A percentile compares a stretch with the other conserved stretches of the same genome.
Conservation (phyloP, 257 asterid genomes). For the Cruciata laevipes region DNA sequence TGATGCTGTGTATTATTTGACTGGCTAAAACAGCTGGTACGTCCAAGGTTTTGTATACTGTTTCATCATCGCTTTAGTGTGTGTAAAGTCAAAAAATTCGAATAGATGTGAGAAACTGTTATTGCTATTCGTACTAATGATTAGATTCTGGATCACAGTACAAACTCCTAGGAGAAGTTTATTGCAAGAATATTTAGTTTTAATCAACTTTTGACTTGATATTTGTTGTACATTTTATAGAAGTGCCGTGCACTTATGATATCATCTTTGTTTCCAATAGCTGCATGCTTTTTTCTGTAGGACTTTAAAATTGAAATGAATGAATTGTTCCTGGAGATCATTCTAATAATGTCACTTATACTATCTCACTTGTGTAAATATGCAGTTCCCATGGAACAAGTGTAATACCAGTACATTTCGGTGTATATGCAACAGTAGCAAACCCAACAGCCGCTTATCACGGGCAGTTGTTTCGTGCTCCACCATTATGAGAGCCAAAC, state of each 20-base stretch:
- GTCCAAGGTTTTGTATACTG: neutral
- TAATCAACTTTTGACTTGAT: neutral
- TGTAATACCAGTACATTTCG: slow-evolving; percentile 17
- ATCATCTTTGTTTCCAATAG: neutral
- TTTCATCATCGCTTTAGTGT: neutral
- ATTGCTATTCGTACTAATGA: neutral
- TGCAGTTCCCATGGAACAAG: slow-evolving; percentile 31
- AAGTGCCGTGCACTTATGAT: no score
- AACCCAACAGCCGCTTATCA: no score
- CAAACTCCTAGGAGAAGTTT: no score
- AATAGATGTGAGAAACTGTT: neutral
- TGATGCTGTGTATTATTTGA: neutral
- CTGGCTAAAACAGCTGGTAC: neutral
- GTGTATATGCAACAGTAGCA: slow-evolving; percentile 12
- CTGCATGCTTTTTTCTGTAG: neutral
- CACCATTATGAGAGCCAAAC: slow-evolving; percentile 8
- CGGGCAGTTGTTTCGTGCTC: slow-evolving; percentile 23
- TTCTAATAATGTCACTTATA: no score
- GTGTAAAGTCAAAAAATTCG: no score
- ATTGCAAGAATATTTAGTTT: neutral
- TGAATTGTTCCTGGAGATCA: neutral
- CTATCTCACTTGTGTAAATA: neutral
- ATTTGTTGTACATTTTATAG: neutral
- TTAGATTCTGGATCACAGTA: neutral
- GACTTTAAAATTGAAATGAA: neutral